Evolutionary conservation across 1,284 basidiomycete species (phyloP), one percentile per base, ranked within the genome.

Genomic region (Boletellus deceptivus): DNA sequence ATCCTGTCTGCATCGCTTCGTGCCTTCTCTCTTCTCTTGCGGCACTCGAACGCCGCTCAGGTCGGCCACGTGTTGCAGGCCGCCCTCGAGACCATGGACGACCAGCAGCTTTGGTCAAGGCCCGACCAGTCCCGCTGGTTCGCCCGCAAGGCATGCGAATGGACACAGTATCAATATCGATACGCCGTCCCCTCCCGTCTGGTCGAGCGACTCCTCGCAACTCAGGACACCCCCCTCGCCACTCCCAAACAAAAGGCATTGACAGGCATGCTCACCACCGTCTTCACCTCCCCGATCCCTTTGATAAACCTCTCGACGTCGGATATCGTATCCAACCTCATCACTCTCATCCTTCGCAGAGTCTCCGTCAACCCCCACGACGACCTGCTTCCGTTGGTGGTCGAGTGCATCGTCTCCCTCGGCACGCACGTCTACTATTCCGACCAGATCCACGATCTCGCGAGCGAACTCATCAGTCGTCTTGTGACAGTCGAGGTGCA

Each of bases 371-470:
- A 85, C 55, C 70, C 79, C 0, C 71, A 80, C n/a, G 93, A 97
- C 60, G 59, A 75, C 4, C 73, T 93, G 9, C 72, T 97, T 8
- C 78, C 85, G 0, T 72, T 80, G 2, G 71, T 96, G 36, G 87
- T 96, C 8, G 78, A 85, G 51, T 90, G 90, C 62, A 88, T 97
- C 49, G 77, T 90, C 6, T 89, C 92, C 1, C 76, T 98, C 17
- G 89, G 90, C 29, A 84, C 87, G 7, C 93, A 97, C 66, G 84
- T 96, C 49, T 96, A 97, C 74, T 98, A 98, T 67, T 89, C 92
- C 42, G 96, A 98, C 66, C 96, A 99, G 72, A 91, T 96, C 55
- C 91, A 93, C 65, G 95, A 98, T 68, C 84, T 98, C 47, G 85
- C 91, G 13, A 86, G 85, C 55, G 94, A 97, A 68, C 75, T 96